Percentiles rank a stretch among this genome's conserved stretches.
These are phyloP conservation scores for Suhomyces canberraensis DNA, from an alignment of 805 yeast species.

Conservation along the genomic window DNA sequence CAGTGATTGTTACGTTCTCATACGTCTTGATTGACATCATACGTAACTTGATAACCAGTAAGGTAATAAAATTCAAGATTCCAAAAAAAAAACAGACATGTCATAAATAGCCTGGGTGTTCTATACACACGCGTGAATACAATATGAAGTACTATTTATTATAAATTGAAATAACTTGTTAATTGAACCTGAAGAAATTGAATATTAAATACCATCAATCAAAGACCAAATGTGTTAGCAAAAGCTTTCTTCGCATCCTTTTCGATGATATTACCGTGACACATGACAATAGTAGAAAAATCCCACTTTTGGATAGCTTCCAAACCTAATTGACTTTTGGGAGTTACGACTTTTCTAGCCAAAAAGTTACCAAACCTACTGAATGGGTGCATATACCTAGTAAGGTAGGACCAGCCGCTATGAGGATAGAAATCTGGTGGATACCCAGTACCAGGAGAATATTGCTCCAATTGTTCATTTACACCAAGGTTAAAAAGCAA, in stretches of 20 bases:
- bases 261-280: slow-evolving; percentile 52
- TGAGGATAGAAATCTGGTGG: slow-evolving; percentile 41
- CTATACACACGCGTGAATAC: too few relatives aligned
- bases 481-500: slow-evolving; percentile 56
- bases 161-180: too few relatives aligned
- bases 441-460: slow-evolving; percentile 44
- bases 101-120: too few relatives aligned
- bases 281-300: slow-evolving; percentile 22
- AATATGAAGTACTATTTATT: too few relatives aligned
- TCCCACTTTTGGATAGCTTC: slow-evolving; percentile 22
- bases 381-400: slow-evolving; percentile 41
- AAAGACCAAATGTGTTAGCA: slow-evolving; percentile 13
- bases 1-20: too few relatives aligned
- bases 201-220: too few relatives aligned
- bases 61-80: too few relatives aligned
- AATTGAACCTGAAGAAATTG: too few relatives aligned
- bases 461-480: slow-evolving; percentile 36
- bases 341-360: slow-evolving; percentile 20
- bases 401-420: slow-evolving; percentile 40
- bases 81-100: too few relatives aligned
- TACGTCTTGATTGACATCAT: too few relatives aligned
- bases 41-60: too few relatives aligned
- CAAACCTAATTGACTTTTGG: slow-evolving; percentile 18
- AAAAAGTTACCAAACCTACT: slow-evolving; percentile 33
- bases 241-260: slow-evolving; percentile 29